phyloP scores from a whole-genome alignment of 2,329 filamentous ascomycete species.

The Setomelanomma holmii region DNA sequence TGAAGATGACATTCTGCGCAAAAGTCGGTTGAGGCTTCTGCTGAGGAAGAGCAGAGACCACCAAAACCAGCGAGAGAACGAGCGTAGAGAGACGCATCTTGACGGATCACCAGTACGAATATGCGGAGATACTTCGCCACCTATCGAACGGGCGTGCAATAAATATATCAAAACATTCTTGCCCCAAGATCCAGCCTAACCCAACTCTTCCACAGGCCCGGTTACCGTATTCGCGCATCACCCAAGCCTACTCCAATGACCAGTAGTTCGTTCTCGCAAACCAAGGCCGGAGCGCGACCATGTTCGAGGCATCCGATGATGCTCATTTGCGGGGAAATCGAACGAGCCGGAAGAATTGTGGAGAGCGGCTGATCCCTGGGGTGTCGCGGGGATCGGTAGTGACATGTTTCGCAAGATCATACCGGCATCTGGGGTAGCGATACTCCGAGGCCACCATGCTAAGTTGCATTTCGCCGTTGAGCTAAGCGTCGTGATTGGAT shows the following conservation, averaged over 20 bases:
- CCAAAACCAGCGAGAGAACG: slow-evolving; percentile 29
- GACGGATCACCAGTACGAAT: slow-evolving; percentile 9
- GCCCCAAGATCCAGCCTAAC: not conserved
- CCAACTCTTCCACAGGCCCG: not conserved
- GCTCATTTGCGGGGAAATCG: slow-evolving; percentile 5
- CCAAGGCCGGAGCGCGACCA: not conserved
- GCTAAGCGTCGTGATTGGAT: not conserved
- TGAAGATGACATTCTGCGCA: slow-evolving; percentile 50
- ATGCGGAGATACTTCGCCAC: not conserved
- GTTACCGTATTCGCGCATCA: not conserved
- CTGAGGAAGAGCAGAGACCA: slow-evolving; percentile 32
- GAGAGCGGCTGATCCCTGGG: not conserved
- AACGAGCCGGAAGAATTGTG: slow-evolving; percentile 9
- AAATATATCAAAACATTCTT: slow-evolving; percentile 5
- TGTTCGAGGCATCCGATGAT: not conserved
- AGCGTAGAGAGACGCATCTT: slow-evolving; percentile 42
- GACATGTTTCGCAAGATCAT: not conserved
- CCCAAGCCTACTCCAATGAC: not conserved
- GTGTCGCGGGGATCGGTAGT: slow-evolving; percentile 1
- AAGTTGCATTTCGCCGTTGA: not conserved
- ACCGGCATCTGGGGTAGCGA: slow-evolving; percentile 2
- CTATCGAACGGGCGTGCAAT: not conserved
- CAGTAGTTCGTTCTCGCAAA: not conserved
- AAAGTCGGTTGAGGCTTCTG: slow-evolving; percentile 34
- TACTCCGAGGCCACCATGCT: too few species aligned